These are phyloP conservation scores for Suillus hirtellus DNA, from an alignment of 768 basidiomycete genomes.

Conservation along the genomic window DNA sequence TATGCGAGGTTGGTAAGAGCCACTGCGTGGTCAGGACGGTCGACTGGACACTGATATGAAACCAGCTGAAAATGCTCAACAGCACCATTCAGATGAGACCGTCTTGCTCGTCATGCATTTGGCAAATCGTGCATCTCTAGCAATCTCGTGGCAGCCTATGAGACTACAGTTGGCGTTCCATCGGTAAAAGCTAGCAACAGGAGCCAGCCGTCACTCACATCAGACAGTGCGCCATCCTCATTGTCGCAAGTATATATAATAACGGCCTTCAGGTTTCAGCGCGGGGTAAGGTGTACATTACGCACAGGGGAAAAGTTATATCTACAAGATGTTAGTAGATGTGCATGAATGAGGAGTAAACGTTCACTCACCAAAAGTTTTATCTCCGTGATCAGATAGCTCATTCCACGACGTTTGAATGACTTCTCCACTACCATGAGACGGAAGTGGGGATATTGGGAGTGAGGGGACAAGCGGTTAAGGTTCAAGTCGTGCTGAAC, in stretches of 20 bases:
- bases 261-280: not conserved
- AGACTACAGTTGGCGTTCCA: not conserved
- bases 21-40: not conserved
- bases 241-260: not conserved
- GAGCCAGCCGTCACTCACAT: not conserved
- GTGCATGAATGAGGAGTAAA: not conserved
- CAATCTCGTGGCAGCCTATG: not conserved
- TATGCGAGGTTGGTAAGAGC: not conserved
- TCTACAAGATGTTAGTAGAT: not conserved
- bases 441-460: no score
- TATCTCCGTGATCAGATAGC: not conserved
- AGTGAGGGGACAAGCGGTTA: no score
- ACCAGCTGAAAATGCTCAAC: no score
- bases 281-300: not conserved
- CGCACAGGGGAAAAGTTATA: not conserved
- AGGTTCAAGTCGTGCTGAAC: not conserved
- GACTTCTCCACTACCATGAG: no score
- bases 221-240: not conserved
- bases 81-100: not conserved
- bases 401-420: not conserved
- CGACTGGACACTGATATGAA: no score
- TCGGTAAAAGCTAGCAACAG: not conserved
- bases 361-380: not conserved
- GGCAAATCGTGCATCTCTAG: not conserved
- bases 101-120: not conserved